Conservation (phyloP, 441 rosid genomes). For the Heliophila coronopifolia region DNA sequence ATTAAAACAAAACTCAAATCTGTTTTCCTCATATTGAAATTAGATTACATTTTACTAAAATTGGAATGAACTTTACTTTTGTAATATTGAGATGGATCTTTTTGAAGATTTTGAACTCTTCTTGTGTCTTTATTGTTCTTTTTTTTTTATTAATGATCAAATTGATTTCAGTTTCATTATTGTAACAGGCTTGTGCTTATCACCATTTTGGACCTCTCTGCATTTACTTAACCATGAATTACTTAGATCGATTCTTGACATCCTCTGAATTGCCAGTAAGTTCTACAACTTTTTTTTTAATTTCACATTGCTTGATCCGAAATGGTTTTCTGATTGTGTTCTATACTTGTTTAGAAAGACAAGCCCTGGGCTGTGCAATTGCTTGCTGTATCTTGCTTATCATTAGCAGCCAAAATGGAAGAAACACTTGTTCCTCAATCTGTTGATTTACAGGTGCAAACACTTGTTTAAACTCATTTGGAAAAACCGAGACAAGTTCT, state of each 20-base stretch:
- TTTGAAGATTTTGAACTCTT: neutral
- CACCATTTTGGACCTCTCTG: conserved; percentile 35
- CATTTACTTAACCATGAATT: conserved; percentile 34
- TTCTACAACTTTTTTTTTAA: too few species aligned
- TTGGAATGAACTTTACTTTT: neutral
- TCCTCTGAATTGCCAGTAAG: conserved; percentile 42
- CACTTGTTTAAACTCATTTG: neutral
- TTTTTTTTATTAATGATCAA: too few species aligned
- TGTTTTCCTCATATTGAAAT: too few species aligned
- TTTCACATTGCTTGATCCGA: conserved; percentile 1
- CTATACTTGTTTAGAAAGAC: conserved; percentile 32
- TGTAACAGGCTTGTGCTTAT: conserved; percentile 39
- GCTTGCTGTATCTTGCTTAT: conserved; percentile 50
- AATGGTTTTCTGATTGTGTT: neutral
- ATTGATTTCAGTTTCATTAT: conserved; percentile 1
- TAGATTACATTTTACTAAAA: too few species aligned
- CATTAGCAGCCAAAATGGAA: conserved; percentile 57
- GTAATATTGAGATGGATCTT: neutral
- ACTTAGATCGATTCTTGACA: conserved; percentile 46
- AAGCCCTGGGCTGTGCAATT: conserved; percentile 47
- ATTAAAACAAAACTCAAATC: neutral
- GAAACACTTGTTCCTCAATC: conserved; percentile 43
- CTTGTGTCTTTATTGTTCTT: too few species aligned
- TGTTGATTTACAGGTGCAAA: conserved; percentile 47
- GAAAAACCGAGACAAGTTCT: neutral